phyloP scores from a whole-genome alignment of 2,329 filamentous ascomycete species.

The Cladophialophora immunda region DNA sequence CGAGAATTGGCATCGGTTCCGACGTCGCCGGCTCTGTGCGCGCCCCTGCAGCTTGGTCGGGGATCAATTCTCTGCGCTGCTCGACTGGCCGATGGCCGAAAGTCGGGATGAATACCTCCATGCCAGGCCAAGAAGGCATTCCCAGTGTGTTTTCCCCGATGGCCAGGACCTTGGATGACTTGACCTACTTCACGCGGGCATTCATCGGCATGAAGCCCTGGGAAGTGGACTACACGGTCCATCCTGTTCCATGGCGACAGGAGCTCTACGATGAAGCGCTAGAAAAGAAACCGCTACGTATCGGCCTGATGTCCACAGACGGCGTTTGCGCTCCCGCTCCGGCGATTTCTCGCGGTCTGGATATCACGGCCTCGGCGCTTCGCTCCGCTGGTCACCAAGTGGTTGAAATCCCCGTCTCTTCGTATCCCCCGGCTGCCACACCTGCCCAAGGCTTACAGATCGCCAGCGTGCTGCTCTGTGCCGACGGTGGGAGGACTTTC shows the following conservation, averaged over 20 bases:
- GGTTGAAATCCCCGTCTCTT: slow-evolving; percentile 57
- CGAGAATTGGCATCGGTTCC: slow-evolving; percentile 86
- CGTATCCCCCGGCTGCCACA: slow-evolving; percentile 75
- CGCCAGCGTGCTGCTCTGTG: slow-evolving; percentile 81
- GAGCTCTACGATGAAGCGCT: slow-evolving; percentile 67
- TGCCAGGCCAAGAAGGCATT: slow-evolving; percentile 91
- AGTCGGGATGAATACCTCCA: slow-evolving; percentile 81
- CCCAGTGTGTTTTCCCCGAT: slow-evolving; percentile 91
- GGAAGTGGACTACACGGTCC: slow-evolving; percentile 86
- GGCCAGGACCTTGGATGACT: slow-evolving; percentile 82
- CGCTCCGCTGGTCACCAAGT: slow-evolving; percentile 78
- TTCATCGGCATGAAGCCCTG: slow-evolving; percentile 85
- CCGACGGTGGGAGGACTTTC: slow-evolving; percentile 84
- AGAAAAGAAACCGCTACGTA: slow-evolving; percentile 69
- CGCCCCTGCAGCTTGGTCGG: slow-evolving; percentile 86
- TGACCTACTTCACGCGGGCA: slow-evolving; percentile 82
- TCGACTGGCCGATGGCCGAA: slow-evolving; percentile 93
- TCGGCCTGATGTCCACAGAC: slow-evolving; percentile 82
- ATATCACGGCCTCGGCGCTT: slow-evolving; percentile 74
- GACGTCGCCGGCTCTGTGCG: slow-evolving; percentile 92
- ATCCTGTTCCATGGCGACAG: slow-evolving; percentile 81
- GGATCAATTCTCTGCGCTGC: slow-evolving; percentile 86
- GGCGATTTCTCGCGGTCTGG: slow-evolving; percentile 79
- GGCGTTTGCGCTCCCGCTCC: slow-evolving; percentile 85
- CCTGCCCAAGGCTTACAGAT: slow-evolving; percentile 79